A percentile compares a stretch with the other conserved stretches of the same genome.
Conservation (phyloP, 306 rosid genomes). For the Cucurbita argyrosperma region DNA sequence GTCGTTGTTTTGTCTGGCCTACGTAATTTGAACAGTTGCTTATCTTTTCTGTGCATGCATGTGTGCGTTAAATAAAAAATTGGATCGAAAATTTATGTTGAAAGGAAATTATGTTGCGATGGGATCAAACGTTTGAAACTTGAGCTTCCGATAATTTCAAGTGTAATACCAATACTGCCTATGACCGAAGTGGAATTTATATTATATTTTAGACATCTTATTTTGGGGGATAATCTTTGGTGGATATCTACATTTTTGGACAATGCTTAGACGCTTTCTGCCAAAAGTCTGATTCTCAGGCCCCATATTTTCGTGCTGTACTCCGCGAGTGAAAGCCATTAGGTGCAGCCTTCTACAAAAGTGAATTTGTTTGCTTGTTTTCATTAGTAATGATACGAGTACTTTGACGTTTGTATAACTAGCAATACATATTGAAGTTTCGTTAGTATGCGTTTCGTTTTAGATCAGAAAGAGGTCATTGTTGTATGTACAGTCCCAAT, state of each 20-base stretch:
- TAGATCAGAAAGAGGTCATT: background rate
- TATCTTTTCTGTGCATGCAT: background rate
- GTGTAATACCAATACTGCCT: background rate
- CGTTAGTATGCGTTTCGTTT: background rate
- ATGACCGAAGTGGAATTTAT: background rate
- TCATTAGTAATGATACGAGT: background rate
- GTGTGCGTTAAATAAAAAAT: background rate
- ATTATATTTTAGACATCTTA: background rate
- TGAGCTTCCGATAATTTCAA: background rate
- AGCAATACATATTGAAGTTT: background rate
- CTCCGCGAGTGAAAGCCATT: background rate
- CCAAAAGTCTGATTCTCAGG: background rate
- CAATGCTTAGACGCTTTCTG: background rate
- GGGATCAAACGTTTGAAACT: background rate
- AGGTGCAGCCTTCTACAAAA: background rate
- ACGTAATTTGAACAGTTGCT: background rate
- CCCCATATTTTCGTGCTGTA: background rate
- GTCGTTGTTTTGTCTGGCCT: background rate
- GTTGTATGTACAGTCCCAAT: constrained; percentile 22
- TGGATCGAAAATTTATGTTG: background rate
- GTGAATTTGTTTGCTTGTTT: background rate
- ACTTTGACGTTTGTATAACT: background rate
- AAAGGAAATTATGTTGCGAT: background rate
- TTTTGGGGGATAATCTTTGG: background rate
- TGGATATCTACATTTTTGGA: background rate